Base-by-base conservation (phyloP, 2,329 filamentous ascomycete genomes). In the Diaporthe sp. region DNA sequence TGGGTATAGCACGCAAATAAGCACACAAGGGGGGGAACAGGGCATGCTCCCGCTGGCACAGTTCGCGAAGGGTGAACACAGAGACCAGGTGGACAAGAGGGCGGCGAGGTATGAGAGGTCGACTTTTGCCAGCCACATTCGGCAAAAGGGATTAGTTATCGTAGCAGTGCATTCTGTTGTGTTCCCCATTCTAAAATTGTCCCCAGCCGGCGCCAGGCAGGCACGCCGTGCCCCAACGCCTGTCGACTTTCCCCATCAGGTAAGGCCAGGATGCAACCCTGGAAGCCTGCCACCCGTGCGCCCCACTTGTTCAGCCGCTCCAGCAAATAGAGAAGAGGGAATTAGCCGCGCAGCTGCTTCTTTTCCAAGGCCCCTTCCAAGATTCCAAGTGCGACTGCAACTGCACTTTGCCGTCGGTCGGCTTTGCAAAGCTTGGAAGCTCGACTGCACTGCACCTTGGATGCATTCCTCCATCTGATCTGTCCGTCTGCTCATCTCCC, bases 291-390 rank as follows among this genome's bases (percentile, higher is more conserved):
- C 12, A 42, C 25, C 42, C 37, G 39, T 37, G 25, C 27, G 44
- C 19, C 56, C 70, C 70, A 61, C 56, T 63, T 63, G 35, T 44
- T 71, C 70, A 63, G 70, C 44, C 70, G 70, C 70, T 8, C 19
- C 56, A 50, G 47, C 70, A 9, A 71, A 71, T 71, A 2, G 19
- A 32, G 13, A 42, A 6, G 44, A 6, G 12, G 22, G 44, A 15
- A 53, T 71, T 71, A 71, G 70, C 70, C 70, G 70, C 70, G 70
- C 70, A 71, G 47, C 35, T 55, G 25, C 39, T 53, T 42, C 35
- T 51, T 53, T 51, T 51, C 39, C n/a, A 51, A 30, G 44, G 8
- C 19, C 32, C 25, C 17, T 53, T 51, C 63, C 37, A 65, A 65
- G 42, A 65, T 47, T 65, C 17, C 42, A 44, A 44, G 42, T n/a